Evolutionary conservation across 2,329 filamentous ascomycete species (phyloP).

Genomic region (Coniochaeta sp.): DNA sequence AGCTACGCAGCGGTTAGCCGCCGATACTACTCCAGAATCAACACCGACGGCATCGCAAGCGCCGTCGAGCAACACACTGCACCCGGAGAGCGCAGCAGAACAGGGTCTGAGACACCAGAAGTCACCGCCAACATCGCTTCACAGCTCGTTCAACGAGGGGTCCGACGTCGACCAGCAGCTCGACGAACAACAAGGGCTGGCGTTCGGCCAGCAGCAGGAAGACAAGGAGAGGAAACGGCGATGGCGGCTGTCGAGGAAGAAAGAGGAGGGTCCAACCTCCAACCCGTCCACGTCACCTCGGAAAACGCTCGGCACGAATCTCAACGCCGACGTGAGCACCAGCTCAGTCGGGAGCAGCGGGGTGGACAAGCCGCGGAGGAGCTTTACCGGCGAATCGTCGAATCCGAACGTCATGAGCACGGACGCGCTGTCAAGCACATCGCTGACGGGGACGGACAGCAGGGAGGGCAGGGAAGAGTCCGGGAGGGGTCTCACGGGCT

Average conservation of each 20-base stretch:
- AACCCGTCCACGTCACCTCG: constrained; percentile 32
- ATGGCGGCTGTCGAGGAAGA: constrained; percentile 64
- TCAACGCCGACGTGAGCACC: constrained; percentile 57
- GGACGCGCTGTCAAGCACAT: constrained; percentile 30
- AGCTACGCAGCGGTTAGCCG: background rate
- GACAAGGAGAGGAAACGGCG: constrained; percentile 64
- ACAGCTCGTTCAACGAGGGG: constrained; percentile 71
- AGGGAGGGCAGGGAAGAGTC: constrained; percentile 38
- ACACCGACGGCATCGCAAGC: constrained; percentile 40
- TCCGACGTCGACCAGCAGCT: constrained; percentile 72
- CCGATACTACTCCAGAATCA: constrained; percentile 32
- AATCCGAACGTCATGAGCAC: constrained; percentile 31
- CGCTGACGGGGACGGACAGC: constrained; percentile 16
- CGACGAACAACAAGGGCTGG: constrained; percentile 41
- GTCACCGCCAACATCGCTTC: constrained; percentile 70
- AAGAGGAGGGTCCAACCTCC: constrained; percentile 44
- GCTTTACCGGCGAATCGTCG: constrained; percentile 42
- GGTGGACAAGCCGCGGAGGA: constrained; percentile 35
- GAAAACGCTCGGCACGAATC: constrained; percentile 50
- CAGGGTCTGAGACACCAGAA: constrained; percentile 54
- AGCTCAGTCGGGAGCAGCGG: constrained; percentile 59
- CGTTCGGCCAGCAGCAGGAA: constrained; percentile 9
- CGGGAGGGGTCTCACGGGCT: constrained; percentile 42
- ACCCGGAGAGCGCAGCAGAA: constrained; percentile 36
- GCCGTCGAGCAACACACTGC: constrained; percentile 30